These are phyloP conservation scores for Teunomyces pallodes DNA, from an alignment of 805 yeast species.

Conservation along the genomic window DNA sequence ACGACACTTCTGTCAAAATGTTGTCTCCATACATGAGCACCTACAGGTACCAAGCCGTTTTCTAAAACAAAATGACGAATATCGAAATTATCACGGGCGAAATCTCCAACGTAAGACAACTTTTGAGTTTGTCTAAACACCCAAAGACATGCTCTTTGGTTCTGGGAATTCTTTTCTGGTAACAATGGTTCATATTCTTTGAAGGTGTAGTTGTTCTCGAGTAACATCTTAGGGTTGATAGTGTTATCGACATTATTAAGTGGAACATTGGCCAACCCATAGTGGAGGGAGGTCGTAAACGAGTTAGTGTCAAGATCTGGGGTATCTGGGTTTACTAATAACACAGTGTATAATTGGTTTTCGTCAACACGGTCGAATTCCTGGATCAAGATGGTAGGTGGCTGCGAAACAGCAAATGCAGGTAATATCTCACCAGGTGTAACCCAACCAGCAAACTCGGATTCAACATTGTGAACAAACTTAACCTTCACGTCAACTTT, in stretches of 20 bases:
- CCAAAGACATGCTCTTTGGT: constrained; percentile 86
- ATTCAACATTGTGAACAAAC: constrained; percentile 62
- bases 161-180: constrained; percentile 85
- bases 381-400: constrained; percentile 75
- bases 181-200: constrained; percentile 73
- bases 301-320: constrained; percentile 74
- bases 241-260: constrained; percentile 56
- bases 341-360: constrained; percentile 65
- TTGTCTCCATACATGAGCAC: constrained; percentile 91
- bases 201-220: constrained; percentile 35
- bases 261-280: constrained; percentile 70
- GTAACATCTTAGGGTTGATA: constrained; percentile 45
- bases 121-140: constrained; percentile 67
- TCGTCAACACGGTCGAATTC: constrained; percentile 55
- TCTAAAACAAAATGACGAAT: constrained; percentile 63
- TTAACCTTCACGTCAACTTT: constrained; percentile 68
- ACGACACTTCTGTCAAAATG: constrained; percentile 74
- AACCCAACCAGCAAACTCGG: constrained; percentile 62
- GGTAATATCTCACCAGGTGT: constrained; percentile 78
- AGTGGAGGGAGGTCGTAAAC: constrained; percentile 68
- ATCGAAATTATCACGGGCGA: constrained; percentile 54
- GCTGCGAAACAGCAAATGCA: constrained; percentile 66
- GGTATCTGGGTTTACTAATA: constrained; percentile 87
- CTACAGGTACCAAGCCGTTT: constrained; percentile 68
- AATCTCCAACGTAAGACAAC: constrained; percentile 15